Evolutionary conservation across 2,329 filamentous ascomycete genomes (phyloP), one percentile per base, ranked within the genome.

Genomic region (Calonectria naviculata): DNA sequence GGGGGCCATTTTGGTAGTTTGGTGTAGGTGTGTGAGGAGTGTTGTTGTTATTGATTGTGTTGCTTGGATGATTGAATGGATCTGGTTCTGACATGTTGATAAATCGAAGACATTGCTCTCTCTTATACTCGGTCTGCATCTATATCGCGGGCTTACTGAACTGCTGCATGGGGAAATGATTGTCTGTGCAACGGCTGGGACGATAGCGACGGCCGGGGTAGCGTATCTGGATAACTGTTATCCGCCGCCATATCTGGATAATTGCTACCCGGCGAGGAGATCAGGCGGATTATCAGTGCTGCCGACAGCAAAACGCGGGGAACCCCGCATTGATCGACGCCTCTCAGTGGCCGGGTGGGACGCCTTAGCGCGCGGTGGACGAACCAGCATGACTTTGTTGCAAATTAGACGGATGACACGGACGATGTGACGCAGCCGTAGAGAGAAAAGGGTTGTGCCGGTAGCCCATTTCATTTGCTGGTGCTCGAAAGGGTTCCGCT

Each of bases 141-240:
- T 17, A 36, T 38, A 58, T 58, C 52, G 28, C 13, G 21, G 21
- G 31, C 31, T 26, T 26, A 38, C 19, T 38, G n/a, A 2, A 3
- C 21, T 38, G 13, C 52, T 26, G 12, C 34, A 58, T 38, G 12
- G 52, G 52, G 52, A 38, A 58, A 38, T 19, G 52, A 58, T 58
- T 38, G 31, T 58, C 52, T 36, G 52, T 58, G 52, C 52, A 6
- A 15, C 13, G 34, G 34, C 31, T 58, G 38, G 38, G 31, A 26
- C 31, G 52, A 58, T 79, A 61, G 7, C 63, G 15, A 46, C 13
- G 29, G 31, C 56, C 60, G 28, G 61, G 38, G 46, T 58, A 58
- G 19, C 29, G 34, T 52, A 69, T 65, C 67, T 24, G 67, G 67
- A 66, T 69, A 69, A 69, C 49, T 54, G 46, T 36, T 65, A 65